Evolutionary conservation across 371 early-diverging fungal species (phyloP).

Genomic region (Circinella minor): DNA sequence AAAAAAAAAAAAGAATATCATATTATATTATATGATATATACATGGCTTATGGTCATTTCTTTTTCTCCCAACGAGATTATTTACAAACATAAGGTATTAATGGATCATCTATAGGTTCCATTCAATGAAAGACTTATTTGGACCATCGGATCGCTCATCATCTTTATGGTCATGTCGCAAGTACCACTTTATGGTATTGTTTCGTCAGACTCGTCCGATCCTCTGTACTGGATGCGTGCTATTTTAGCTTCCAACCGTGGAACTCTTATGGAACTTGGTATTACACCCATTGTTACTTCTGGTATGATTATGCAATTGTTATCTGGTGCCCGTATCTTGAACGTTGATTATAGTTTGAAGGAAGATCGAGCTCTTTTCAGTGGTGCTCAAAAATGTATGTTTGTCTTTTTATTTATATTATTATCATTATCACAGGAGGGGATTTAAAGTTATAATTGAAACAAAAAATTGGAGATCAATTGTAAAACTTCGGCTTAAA

Average conservation of each 20-base stretch:
- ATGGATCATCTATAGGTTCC: slow-evolving; percentile 68
- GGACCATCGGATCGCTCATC: slow-evolving; percentile 98
- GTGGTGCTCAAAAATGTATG: slow-evolving; percentile 97
- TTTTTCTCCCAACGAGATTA: neutral
- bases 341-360: slow-evolving; percentile 98
- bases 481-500: neutral
- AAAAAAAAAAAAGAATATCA: slow-evolving; percentile 7
- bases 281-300: slow-evolving; percentile 99
- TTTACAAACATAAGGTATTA: neutral
- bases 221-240: slow-evolving; percentile 99
- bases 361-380: slow-evolving; percentile 98
- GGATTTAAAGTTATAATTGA: neutral
- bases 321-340: slow-evolving; percentile 96
- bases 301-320: slow-evolving; percentile 99
- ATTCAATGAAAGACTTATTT: slow-evolving; percentile 98
- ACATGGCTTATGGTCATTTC: no score
- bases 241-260: slow-evolving; percentile 99
- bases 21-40: neutral
- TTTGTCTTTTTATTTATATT: slow-evolving; percentile 6
- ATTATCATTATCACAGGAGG: no score
- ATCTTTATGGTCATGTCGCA: slow-evolving; percentile 99
- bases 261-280: slow-evolving; percentile 99
- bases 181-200: slow-evolving; percentile 99
- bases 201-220: slow-evolving; percentile 97
- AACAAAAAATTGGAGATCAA: no score